Base-by-base conservation (phyloP, 176 grass and related monocot species). In the Otatea glauca region DNA sequence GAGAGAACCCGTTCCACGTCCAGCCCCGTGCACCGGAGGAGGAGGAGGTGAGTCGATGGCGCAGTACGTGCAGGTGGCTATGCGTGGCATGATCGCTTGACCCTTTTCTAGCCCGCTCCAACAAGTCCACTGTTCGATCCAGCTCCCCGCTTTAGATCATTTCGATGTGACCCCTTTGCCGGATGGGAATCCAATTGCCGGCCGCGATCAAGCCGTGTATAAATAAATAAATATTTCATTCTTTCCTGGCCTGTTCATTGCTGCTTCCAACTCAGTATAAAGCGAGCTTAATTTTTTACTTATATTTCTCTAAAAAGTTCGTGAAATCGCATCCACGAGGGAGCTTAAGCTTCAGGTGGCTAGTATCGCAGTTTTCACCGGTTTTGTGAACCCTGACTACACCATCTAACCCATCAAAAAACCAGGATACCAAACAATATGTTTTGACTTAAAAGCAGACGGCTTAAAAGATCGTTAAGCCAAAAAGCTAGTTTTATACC, bases 81-180 rank as follows among this genome's bases (percentile, higher is more conserved):
- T 39, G 58, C 25, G 1, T 5, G 69, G 62, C 80, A 66, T 66
- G 72, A 23, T 41, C 44, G 59, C 25, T 7, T 34, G 48, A n/a
- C 11, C 0, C 16, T 45, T 47, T 17, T 18, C 48, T 7, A 8
- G n/a, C 32, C 14, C 24, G 51, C 62, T 61, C 65, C 25, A 5
- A 16, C 24, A 68, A 16, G 69, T 70, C 64, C 3, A 54, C 49
- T 68, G 83, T 58, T 77, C 5, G 6, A 58, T 68, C 45, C 59
- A 86, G 20, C 27, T 41, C 21, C 56, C 47, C 16, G 25, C 11
- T 21, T 68, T 49, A 24, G 35, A 74, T 81, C 77, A 75, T 81
- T 47, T 47, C 70, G 60, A 87, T 54, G 77, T 68, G 85, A 81
- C 70, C 56, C 0, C 5, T 86, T 72, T 41, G 7, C 43, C 18